Conservation (phyloP, 1,139 yeast species). For the Pichia kudriavzevii region DNA sequence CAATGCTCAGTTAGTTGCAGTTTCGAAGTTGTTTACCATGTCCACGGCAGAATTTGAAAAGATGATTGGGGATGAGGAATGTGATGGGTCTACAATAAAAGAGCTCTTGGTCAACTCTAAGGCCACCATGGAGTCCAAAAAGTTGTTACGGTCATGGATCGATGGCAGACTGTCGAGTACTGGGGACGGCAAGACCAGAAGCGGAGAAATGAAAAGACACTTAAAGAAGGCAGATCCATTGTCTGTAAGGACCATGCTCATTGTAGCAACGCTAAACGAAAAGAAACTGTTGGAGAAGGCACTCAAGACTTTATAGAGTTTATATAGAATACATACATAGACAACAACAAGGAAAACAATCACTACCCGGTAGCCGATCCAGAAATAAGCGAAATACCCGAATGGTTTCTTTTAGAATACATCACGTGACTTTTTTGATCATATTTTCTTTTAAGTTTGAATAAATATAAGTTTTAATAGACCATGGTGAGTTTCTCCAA, state of each 20-base stretch:
- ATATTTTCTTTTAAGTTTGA: too few relatives aligned
- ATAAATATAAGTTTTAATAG: too few relatives aligned
- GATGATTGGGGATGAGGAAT: constrained; percentile 7
- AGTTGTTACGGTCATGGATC: constrained; percentile 4
- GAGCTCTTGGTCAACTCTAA: constrained; percentile 1
- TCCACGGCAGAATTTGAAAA: constrained; percentile 16
- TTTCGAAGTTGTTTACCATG: constrained; percentile 30
- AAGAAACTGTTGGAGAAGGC: constrained; percentile 15
- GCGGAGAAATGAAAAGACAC: constrained; percentile 7
- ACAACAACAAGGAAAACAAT: not conserved
- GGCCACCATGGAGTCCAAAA: constrained; percentile 1
- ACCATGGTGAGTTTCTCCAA: too few relatives aligned
- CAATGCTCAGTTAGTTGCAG: constrained; percentile 33
- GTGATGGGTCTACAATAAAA: constrained; percentile 7
- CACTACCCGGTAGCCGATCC: too few relatives aligned
- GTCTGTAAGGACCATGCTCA: not conserved
- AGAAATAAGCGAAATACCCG: too few relatives aligned
- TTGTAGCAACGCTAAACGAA: constrained; percentile 13
- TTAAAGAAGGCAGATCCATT: constrained; percentile 4
- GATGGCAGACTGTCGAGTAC: constrained; percentile 2
- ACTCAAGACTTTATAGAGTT: too few relatives aligned
- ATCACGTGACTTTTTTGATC: too few relatives aligned
- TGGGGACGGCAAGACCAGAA: constrained; percentile 5
- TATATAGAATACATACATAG: not conserved
- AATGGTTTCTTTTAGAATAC: too few relatives aligned